These are phyloP conservation scores for Pulveroboletus sp. DNA, from an alignment of 768 basidiomycete species.

Conservation along the genomic window DNA sequence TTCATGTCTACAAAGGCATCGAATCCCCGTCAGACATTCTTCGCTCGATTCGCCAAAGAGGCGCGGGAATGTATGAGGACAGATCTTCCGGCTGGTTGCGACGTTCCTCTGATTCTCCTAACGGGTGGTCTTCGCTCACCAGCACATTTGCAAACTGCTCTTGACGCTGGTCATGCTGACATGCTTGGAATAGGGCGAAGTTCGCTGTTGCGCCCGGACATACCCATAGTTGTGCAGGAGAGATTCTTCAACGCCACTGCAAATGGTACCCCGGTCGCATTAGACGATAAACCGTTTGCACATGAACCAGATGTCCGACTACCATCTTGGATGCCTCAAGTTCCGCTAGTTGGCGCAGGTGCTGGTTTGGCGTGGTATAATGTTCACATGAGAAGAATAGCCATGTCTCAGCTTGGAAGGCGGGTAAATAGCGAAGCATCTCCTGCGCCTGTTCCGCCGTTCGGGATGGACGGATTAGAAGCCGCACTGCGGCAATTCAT, in stretches of 20 bases:
- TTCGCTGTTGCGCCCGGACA: slow-evolving; percentile 57
- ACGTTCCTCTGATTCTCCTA: slow-evolving; percentile 62
- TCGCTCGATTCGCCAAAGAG: slow-evolving; percentile 59
- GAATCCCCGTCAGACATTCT: slow-evolving; percentile 63
- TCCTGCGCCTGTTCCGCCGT: slow-evolving; percentile 15
- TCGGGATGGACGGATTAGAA: slow-evolving; percentile 33
- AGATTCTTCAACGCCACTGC: slow-evolving; percentile 5
- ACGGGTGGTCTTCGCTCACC: slow-evolving; percentile 76
- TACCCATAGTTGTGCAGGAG: slow-evolving; percentile 42
- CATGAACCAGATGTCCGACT: slow-evolving; percentile 32
- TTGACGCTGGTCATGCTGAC: slow-evolving; percentile 57
- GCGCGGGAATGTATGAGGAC: slow-evolving; percentile 46
- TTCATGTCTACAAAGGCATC: slow-evolving; percentile 35
- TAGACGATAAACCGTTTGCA: slow-evolving; percentile 34
- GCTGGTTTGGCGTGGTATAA: slow-evolving; percentile 63
- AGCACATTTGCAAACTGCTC: slow-evolving; percentile 48
- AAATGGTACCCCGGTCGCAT: slow-evolving; percentile 13
- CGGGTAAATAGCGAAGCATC: not conserved
- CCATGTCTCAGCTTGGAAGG: slow-evolving; percentile 21
- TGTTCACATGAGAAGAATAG: slow-evolving; percentile 52
- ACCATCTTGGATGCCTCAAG: slow-evolving; percentile 36
- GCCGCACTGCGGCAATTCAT: slow-evolving; percentile 46
- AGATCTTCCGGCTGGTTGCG: slow-evolving; percentile 19
- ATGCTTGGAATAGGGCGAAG: slow-evolving; percentile 74
- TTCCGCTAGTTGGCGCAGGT: slow-evolving; percentile 65